phyloP scores from a whole-genome alignment of 257 asterid genomes.

The Schizonepeta tenuifolia region DNA sequence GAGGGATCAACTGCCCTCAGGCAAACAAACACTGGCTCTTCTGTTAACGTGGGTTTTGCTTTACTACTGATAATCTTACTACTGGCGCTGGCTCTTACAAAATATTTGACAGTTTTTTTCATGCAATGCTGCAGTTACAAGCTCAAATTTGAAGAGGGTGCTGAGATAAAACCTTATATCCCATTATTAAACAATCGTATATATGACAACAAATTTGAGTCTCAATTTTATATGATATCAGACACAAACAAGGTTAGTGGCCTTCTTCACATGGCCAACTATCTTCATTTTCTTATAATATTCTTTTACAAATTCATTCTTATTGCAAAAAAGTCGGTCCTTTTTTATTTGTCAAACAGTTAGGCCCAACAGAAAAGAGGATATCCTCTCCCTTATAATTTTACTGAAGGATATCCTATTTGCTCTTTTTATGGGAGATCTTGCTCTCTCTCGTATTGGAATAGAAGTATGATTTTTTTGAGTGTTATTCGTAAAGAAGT shows the following conservation, averaged over 20 bases:
- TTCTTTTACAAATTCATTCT: background rate
- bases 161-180: constrained; percentile 85
- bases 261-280: constrained; percentile 17
- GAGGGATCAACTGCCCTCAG: constrained; percentile 92
- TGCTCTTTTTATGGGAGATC: background rate
- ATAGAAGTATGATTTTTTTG: background rate
- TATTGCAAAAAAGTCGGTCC: constrained; percentile 10
- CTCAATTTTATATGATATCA: constrained; percentile 97
- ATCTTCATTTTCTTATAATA: constrained; percentile 8
- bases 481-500: background rate
- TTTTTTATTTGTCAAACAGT: background rate
- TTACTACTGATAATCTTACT: constrained; percentile 11
- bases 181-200: constrained; percentile 94
- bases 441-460: background rate
- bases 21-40: constrained; percentile 82
- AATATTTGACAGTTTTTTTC: constrained; percentile 33
- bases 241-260: constrained; percentile 86
- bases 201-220: constrained; percentile 92
- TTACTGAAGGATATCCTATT: constrained; percentile 3
- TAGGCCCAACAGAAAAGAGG: constrained; percentile 7
- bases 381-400: background rate
- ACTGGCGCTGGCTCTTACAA: no score
- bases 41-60: constrained; percentile 69
- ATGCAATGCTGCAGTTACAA: constrained; percentile 74
- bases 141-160: constrained; percentile 83